Base-by-base conservation (phyloP, 352 stramenopile genomes). In the Globisporangium spinosum region DNA sequence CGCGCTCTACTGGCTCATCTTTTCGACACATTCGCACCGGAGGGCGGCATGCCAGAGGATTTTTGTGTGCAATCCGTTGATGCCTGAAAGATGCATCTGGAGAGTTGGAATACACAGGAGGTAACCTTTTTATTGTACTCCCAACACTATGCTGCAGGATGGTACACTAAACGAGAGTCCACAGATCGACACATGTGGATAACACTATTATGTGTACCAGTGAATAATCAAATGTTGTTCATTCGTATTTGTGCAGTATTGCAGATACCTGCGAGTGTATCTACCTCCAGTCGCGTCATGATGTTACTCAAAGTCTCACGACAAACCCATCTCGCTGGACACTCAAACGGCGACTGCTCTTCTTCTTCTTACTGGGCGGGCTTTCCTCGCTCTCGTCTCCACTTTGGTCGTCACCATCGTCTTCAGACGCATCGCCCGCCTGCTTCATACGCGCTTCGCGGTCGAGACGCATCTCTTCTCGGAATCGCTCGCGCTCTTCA, bases 291-390 rank as follows among this genome's bases (percentile, higher is more conserved):
- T 32, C 29, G 29, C 29, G 29, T 38, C 17, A 60, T 15, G 15
- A 35, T 22, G 27, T n/a, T 60, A 25, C 7, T 64, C 58, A 67
- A 22, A 67, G 62, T 34, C 51, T n/a, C 23, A 68, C 62, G 25
- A 68, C 35, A 60, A 68, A 68, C 20, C 62, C 62, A 10, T 68
- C 53, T 32, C 62, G 62, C 53, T 68, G 53, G 9, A 68, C 62
- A 35, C 62, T 68, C 53, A 68, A 23, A 12, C 62, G 62, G 12
- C 53, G 62, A 65, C 23, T 20, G 34, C 25, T 40, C 35, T 68
- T 68, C 25, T 68, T 49, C 62, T 62, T 49, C 53, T 68, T 61
- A 8, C 55, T 54, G n/a, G 35, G 29, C 0, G 55, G 20, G 0
- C 13, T 10, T 17, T 62, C 40, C 23, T 62, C 53, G 4, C 34